Percentiles rank a stretch among this genome's conserved stretches.
Evolutionary conservation across 768 basidiomycete genomes (phyloP).

Genomic region (Amanita phalloides): DNA sequence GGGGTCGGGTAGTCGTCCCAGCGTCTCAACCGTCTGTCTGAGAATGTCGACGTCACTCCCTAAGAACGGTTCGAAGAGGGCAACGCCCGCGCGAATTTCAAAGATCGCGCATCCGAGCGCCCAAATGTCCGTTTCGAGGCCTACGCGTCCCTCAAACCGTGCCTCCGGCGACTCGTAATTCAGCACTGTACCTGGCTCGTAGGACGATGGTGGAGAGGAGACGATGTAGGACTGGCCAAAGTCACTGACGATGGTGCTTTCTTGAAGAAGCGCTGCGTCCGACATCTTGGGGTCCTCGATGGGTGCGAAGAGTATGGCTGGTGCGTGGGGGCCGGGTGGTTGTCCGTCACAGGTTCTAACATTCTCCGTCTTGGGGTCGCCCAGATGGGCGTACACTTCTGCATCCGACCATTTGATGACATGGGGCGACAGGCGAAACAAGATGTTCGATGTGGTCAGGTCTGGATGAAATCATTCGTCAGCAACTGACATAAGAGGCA

Average conservation of each 20-base stretch:
- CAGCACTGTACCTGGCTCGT: slow-evolving; percentile 19
- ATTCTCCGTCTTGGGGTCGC: neutral
- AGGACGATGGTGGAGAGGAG: slow-evolving; percentile 14
- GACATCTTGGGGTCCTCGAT: slow-evolving; percentile 2
- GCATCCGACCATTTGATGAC: slow-evolving; percentile 21
- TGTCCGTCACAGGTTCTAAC: neutral
- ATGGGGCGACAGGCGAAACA: slow-evolving; percentile 17
- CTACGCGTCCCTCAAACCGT: slow-evolving; percentile 18
- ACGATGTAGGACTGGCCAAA: slow-evolving; percentile 26
- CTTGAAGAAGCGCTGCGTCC: slow-evolving; percentile 18
- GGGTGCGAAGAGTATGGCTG: neutral
- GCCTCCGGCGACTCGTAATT: slow-evolving; percentile 25
- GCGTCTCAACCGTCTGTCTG: slow-evolving; percentile 22
- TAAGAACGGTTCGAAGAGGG: slow-evolving; percentile 29
- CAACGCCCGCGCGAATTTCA: slow-evolving; percentile 28
- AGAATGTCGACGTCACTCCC: slow-evolving; percentile 18
- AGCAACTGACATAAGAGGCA: neutral
- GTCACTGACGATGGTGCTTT: slow-evolving; percentile 21
- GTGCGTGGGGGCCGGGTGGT: neutral
- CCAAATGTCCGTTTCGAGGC: slow-evolving; percentile 27
- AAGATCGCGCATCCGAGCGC: slow-evolving; percentile 29
- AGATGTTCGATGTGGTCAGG: slow-evolving; percentile 16
- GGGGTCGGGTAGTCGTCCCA: slow-evolving; percentile 29
- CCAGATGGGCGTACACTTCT: slow-evolving; percentile 6
- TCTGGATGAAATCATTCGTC: slow-evolving; percentile 15